These are phyloP conservation scores for Ceratocystis cubensis DNA, from an alignment of 2,329 filamentous ascomycete species.

Conservation along the genomic window DNA sequence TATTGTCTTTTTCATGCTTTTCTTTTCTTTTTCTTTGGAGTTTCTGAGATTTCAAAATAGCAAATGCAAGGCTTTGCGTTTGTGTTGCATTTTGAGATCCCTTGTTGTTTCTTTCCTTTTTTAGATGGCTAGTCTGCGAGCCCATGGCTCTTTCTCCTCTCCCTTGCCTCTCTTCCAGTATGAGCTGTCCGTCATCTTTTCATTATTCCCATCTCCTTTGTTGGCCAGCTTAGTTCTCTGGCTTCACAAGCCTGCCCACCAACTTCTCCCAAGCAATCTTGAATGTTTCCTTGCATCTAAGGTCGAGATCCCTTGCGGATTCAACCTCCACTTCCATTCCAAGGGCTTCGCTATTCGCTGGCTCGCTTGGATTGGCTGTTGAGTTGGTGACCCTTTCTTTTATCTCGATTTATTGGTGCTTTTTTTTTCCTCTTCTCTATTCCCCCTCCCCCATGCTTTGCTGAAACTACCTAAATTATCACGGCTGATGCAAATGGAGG, in stretches of 20 bases:
- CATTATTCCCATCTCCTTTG: neutral
- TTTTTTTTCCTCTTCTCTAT: neutral
- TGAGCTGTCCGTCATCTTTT: conserved; percentile 5
- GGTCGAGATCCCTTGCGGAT: conserved; percentile 1
- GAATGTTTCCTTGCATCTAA: conserved; percentile 1
- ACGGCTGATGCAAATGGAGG: neutral
- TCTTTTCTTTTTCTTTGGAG: neutral
- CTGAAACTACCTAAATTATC: neutral
- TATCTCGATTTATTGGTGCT: neutral
- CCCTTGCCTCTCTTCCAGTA: neutral
- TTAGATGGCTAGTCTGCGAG: neutral
- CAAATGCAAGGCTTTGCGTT: conserved; percentile 3
- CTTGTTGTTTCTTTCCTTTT: neutral
- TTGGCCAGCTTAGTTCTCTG: neutral
- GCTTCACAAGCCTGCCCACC: neutral
- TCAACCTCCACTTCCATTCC: conserved; percentile 5
- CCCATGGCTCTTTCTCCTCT: neutral
- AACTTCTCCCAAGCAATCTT: conserved; percentile 5
- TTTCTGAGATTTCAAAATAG: neutral
- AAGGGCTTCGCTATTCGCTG: neutral
- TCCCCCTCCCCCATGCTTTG: neutral
- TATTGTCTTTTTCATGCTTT: neutral
- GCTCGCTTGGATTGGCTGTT: neutral
- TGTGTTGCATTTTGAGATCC: conserved; percentile 5
- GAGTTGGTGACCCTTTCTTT: neutral